phyloP scores from a whole-genome alignment of 441 rosid species.

The Erodium chrysanthum region DNA sequence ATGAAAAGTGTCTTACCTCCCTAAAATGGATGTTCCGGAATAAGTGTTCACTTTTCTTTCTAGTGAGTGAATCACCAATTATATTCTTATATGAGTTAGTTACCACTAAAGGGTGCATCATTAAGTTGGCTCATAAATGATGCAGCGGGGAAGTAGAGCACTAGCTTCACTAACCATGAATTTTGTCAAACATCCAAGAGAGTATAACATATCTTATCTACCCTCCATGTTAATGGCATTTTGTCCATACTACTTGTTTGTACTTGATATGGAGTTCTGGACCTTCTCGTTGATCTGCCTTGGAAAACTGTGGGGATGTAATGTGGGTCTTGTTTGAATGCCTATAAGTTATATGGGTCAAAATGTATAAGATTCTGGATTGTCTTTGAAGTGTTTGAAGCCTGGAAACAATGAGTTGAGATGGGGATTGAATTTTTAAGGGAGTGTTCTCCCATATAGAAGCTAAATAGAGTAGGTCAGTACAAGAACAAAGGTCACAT shows the following conservation, averaged over 20 bases:
- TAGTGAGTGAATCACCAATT: background rate
- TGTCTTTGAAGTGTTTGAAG: background rate
- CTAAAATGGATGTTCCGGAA: background rate
- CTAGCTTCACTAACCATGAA: background rate
- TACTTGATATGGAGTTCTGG: background rate
- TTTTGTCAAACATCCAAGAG: background rate
- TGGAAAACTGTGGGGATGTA: background rate
- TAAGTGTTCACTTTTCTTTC: background rate
- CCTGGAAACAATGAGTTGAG: background rate
- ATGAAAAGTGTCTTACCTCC: background rate
- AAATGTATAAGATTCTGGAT: background rate
- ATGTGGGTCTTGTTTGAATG: background rate
- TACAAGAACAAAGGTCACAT: background rate
- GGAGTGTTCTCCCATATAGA: background rate
- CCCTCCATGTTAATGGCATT: too few relatives aligned
- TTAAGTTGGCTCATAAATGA: background rate
- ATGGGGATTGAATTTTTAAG: background rate
- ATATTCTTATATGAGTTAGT: background rate
- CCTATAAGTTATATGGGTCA: background rate
- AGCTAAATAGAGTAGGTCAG: background rate
- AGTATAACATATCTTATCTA: background rate
- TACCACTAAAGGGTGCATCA: background rate
- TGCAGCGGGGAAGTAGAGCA: background rate
- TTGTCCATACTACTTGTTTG: background rate
- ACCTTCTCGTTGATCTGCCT: too few relatives aligned